phyloP scores from a whole-genome alignment of 441 rosid species.

The Francoa sonchifolia region DNA sequence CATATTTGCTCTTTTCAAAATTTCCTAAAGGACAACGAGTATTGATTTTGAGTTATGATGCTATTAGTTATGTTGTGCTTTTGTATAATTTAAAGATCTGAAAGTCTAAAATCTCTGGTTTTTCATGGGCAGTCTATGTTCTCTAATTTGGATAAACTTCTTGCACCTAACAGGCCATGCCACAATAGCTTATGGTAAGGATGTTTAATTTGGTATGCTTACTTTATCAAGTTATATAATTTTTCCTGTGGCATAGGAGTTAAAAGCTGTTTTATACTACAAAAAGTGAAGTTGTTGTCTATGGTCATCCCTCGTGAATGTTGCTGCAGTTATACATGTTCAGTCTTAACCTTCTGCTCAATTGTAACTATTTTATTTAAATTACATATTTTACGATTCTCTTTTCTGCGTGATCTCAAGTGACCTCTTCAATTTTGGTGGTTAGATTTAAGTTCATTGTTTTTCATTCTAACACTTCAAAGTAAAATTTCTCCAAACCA shows the following conservation, averaged over 20 bases:
- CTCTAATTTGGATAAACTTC: constrained; percentile 8
- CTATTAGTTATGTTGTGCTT: background rate
- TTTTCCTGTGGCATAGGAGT: background rate
- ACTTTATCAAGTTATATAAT: background rate
- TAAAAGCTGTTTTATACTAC: background rate
- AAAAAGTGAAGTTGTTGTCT: no score
- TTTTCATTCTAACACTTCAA: no score
- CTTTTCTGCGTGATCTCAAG: no score
- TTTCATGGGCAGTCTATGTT: constrained; percentile 13
- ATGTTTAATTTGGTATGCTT: background rate
- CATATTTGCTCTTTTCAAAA: background rate
- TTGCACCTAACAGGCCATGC: constrained; percentile 19
- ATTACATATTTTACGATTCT: no score
- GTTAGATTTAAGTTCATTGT: no score
- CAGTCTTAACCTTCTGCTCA: no score
- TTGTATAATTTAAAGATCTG: background rate
- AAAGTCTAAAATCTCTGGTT: background rate
- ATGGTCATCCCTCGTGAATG: no score
- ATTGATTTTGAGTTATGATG: background rate
- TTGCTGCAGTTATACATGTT: no score
- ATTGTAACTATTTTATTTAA: no score
- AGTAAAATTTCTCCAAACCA: no score
- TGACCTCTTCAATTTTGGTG: no score
- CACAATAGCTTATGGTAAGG: constrained; percentile 18
- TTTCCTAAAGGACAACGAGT: background rate